Evolutionary conservation across 1,284 basidiomycete species (phyloP).

Genomic region (Austroboletus niveus): DNA sequence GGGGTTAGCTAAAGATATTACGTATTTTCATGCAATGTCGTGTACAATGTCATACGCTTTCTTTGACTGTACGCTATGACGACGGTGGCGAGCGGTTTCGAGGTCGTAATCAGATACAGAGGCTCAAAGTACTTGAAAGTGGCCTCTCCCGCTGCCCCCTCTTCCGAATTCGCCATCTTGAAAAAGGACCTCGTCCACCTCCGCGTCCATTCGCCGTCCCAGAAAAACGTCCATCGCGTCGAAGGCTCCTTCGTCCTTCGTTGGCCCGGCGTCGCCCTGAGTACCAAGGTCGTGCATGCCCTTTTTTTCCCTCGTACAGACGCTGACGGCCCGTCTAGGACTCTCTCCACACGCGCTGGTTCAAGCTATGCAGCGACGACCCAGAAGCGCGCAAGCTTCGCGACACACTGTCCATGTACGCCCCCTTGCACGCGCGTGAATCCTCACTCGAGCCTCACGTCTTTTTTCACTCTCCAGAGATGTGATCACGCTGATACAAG

Average conservation of each 20-base stretch:
- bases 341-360: constrained; percentile 22
- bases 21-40: no score
- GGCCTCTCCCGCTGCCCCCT: constrained; percentile 9
- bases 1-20: no score
- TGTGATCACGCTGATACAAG: constrained; percentile 24
- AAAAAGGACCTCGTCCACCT: constrained; percentile 27
- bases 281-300: neutral
- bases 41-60: no score
- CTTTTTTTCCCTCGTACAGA: neutral
- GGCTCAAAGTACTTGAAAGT: constrained; percentile 16
- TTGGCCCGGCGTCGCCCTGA: constrained; percentile 19
- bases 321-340: constrained; percentile 11
- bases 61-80: no score
- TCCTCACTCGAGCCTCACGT: constrained; percentile 7
- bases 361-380: constrained; percentile 25
- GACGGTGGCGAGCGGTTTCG: constrained; percentile 15
- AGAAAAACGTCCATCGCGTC: constrained; percentile 22
- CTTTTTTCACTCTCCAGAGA: constrained; percentile 10
- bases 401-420: constrained; percentile 27
- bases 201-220: constrained; percentile 27
- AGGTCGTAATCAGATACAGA: constrained; percentile 24
- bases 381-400: constrained; percentile 26
- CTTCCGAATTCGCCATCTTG: constrained; percentile 27
- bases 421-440: neutral
- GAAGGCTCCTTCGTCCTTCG: constrained; percentile 22